Evolutionary conservation across 208 protist genomes (phyloP).

Genomic region (Trichomonas vaginalis): DNA sequence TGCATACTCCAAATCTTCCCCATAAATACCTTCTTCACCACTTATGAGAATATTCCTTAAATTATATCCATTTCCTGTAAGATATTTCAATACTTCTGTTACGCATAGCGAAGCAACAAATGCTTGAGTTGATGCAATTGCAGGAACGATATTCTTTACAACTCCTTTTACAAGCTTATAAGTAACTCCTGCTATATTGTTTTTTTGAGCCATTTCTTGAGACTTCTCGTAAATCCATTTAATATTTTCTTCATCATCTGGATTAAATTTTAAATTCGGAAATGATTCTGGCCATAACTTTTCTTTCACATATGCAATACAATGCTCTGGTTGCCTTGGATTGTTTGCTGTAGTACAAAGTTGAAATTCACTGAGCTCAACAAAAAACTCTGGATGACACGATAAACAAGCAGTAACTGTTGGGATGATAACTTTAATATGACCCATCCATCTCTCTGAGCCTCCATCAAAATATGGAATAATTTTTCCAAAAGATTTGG

Average conservation of each 20-base stretch:
- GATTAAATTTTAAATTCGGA: constrained; percentile 35
- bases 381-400: constrained; percentile 19
- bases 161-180: constrained; percentile 55
- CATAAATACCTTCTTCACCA: not conserved
- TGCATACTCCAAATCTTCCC: not conserved
- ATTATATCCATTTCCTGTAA: not conserved
- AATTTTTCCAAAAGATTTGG: constrained; percentile 37
- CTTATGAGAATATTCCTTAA: not conserved
- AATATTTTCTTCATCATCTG: constrained; percentile 66
- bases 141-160: constrained; percentile 93
- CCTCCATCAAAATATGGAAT: constrained; percentile 90
- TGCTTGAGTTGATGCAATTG: constrained; percentile 91
- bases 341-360: constrained; percentile 34
- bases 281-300: constrained; percentile 12
- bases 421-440: constrained; percentile 49
- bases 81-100: not conserved
- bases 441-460: constrained; percentile 78
- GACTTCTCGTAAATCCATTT: constrained; percentile 64
- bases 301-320: constrained; percentile 36
- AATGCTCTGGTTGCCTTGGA: constrained; percentile 37
- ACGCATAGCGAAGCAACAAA: constrained; percentile 56
- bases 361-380: not conserved
- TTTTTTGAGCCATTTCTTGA: not conserved
- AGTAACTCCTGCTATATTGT: constrained; percentile 66
- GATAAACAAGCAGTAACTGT: constrained; percentile 32